A percentile compares a stretch with the other conserved stretches of the same genome.
Conservation (phyloP, 139 green algal genomes). For the Chlorella sp. region DNA sequence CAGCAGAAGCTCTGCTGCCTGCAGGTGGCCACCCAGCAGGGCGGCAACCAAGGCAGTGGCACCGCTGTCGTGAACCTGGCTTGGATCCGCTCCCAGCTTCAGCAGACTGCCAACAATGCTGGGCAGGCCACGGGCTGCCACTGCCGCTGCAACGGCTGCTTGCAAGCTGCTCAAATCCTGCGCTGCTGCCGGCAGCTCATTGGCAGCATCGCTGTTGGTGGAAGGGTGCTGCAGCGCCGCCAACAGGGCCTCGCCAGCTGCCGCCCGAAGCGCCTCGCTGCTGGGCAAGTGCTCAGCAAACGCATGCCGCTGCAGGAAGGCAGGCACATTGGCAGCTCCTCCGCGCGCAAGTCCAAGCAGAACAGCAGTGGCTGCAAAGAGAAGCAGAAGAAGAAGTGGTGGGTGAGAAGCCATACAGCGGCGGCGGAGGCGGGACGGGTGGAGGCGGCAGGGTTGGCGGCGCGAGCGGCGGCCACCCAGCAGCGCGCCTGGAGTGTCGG, state of each 20-base stretch:
- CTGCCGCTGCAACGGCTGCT: not conserved
- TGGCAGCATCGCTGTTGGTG: no score
- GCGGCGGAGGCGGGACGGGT: not conserved
- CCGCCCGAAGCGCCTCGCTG: not conserved
- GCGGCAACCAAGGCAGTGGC: not conserved
- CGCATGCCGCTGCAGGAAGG: not conserved
- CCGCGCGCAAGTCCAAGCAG: not conserved
- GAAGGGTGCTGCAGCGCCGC: not conserved
- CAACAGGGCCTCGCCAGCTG: conserved; percentile 1
- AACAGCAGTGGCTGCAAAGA: not conserved
- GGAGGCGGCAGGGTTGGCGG: not conserved
- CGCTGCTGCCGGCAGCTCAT: not conserved
- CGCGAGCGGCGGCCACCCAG: not conserved
- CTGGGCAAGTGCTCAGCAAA: not conserved
- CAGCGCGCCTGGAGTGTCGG: not conserved
- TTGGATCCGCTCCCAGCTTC: not conserved
- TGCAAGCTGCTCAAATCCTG: no score
- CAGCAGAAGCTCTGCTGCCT: conserved; percentile 18
- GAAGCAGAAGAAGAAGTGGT: not conserved
- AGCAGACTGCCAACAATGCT: not conserved
- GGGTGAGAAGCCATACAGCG: not conserved
- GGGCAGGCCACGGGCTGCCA: not conserved
- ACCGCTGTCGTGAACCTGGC: not conserved
- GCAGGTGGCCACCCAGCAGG: conserved; percentile 13
- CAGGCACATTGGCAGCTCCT: not conserved